Base-by-base conservation (phyloP, 306 rosid genomes). In the Trifolium repens region DNA sequence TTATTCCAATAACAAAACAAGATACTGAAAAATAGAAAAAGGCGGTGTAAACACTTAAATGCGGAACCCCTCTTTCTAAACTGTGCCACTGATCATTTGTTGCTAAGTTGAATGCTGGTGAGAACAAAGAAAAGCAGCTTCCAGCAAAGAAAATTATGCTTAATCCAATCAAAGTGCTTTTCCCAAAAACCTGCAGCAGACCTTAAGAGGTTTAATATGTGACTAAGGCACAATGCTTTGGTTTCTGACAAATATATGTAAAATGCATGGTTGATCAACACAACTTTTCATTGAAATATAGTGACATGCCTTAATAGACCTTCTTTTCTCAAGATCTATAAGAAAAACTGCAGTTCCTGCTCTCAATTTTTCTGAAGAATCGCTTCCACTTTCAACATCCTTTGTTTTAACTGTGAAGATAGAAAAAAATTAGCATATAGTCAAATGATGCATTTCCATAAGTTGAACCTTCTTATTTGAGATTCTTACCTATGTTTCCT, bases 1-100 rank as follows among this genome's bases (percentile, higher is more conserved):
- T 54, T 39, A 94, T 12, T 22, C 85, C 97, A 8, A 94, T 4
- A 35, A 88, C 86, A 40, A 90, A 89, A 80, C 93, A 90, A 16
- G 99, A 94, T 55, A 82, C 60, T 13, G 96, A 90, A 78, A 94
- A 94, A 68, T 94, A 89, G 84, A 94, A 94, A 76, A 94, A 94
- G 58, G 97, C 90, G 0, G 96, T 89, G 7, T 90, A 94, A 72
- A 94, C 97, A 42, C 70, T 83, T 87, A 94, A 77, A 82, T 85
- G 96, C 27, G 99, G 93, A 69, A 92, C 90, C 81, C 96, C 96
- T 34, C 85, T 50, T 43, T 85, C 77, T 30, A 94, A 67, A 24
- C 90, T 84, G 58, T 89, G 74, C 99, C 99, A 94, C 50, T 94
- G 97, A 58, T 94, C 99, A 81, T 94, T 94, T 72, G 99, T 89